Conservation (phyloP, 768 basidiomycete species). For the Boletus sp. region DNA sequence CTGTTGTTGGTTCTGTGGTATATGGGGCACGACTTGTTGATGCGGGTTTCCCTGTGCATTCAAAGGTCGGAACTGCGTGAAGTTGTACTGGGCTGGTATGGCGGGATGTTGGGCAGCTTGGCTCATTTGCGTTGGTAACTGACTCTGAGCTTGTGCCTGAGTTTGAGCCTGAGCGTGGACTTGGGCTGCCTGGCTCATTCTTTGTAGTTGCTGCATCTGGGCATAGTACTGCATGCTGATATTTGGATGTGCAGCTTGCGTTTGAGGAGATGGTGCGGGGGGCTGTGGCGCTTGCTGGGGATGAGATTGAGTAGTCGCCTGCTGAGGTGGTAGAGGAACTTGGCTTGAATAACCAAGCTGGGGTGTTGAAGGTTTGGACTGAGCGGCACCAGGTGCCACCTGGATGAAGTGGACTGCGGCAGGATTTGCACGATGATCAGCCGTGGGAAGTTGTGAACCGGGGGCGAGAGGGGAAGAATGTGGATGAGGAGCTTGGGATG, state of each 20-base stretch:
- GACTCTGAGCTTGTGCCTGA: constrained; percentile 23
- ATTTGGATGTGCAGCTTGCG: constrained; percentile 17
- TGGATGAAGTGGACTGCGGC: constrained; percentile 27
- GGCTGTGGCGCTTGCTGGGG: constrained; percentile 26
- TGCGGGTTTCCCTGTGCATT: constrained; percentile 27
- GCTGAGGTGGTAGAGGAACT: constrained; percentile 19
- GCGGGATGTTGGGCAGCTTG: constrained; percentile 26
- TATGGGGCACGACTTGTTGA: constrained; percentile 23
- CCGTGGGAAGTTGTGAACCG: constrained; percentile 28
- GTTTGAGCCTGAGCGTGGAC: constrained; percentile 19
- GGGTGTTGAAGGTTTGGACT: constrained; percentile 31
- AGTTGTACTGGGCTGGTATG: constrained; percentile 32
- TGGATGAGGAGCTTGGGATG: constrained; percentile 28
- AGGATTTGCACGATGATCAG: constrained; percentile 24
- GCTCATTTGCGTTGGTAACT: constrained; percentile 23
- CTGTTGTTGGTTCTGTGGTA: constrained; percentile 30
- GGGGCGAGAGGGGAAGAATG: constrained; percentile 30
- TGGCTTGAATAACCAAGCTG: constrained; percentile 24
- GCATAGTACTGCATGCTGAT: constrained; percentile 18
- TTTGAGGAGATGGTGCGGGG: constrained; percentile 14
- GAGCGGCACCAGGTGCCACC: constrained; percentile 17
- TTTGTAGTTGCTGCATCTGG: constrained; percentile 19
- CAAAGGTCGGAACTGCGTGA: constrained; percentile 34
- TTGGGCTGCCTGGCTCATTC: constrained; percentile 21
- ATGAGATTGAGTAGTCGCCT: constrained; percentile 19